Evolutionary conservation across 441 rosid species (phyloP).

Genomic region (Corymbia citriodora): DNA sequence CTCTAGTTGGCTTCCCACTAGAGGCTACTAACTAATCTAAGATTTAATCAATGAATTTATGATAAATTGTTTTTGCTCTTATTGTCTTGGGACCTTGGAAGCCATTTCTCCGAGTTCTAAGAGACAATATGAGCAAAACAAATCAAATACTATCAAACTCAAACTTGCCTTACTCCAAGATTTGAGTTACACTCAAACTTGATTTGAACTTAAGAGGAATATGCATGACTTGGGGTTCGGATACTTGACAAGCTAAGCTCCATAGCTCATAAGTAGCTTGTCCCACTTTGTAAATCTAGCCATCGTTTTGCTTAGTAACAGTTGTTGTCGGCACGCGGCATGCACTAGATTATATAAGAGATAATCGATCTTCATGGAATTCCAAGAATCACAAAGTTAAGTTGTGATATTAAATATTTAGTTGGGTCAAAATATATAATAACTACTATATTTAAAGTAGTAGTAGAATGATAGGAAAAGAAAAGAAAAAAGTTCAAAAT

Average conservation of each 20-base stretch:
- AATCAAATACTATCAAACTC: no score
- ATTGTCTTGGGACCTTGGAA: not conserved
- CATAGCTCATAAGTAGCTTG: not conserved
- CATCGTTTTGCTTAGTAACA: not conserved
- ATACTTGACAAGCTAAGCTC: no score
- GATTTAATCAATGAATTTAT: not conserved
- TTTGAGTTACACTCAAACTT: no score
- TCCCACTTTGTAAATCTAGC: not conserved
- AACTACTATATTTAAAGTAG: not conserved
- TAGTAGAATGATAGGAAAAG: not conserved
- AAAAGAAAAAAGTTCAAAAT: no score
- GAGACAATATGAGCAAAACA: no score
- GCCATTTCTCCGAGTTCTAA: no score
- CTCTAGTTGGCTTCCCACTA: not conserved
- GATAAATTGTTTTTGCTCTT: not conserved
- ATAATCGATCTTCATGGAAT: no score
- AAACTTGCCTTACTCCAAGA: no score
- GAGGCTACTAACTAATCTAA: not conserved
- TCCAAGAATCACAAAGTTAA: no score
- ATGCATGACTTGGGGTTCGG: not conserved
- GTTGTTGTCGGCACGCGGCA: rapidly evolving
- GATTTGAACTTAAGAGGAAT: not conserved
- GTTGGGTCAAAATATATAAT: no score
- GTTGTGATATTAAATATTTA: no score
- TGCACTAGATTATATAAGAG: no score